Evolutionary conservation across 768 basidiomycete species (phyloP), one percentile per base, ranked within the genome.

Genomic region (Hericium coralloides): DNA sequence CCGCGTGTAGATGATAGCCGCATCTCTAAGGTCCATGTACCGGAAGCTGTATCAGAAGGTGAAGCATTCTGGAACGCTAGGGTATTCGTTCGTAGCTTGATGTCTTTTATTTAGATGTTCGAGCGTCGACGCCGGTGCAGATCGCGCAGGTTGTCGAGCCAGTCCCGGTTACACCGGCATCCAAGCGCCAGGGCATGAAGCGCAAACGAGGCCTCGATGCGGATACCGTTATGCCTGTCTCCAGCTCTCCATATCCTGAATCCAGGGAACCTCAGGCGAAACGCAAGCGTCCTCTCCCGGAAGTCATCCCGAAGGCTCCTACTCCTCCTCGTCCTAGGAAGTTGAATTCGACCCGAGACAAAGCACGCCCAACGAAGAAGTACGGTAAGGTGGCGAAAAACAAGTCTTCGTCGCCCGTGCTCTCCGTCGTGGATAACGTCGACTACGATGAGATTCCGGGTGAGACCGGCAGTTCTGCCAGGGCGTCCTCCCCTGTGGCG

Each of bases 361-460:
- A 43, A 36, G 55, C 51, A 47, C 14, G 31, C 36, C 38, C 39
- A 20, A 52, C 38, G 53, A 62, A 62, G 57, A 60, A 54, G 12
- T 60, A 62, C 51, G 51, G 59, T 39, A 38, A 52, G 17, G 49
- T 48, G 22, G 52, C 48, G 23, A 61, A 60, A 36, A 17, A 43
- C 26, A 56, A 50, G 23, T 17, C 12, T 25, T 50, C 50, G 31
- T 55, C 61, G 54, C 52, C 57, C 20, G 38, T 36, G 20, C 52
- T 17, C 22, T 5, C 26, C 9, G 38, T 36, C 22, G 49, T 38
- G 20, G 25, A 45, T 38, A 50, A 52, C n/a, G 53, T 63, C 12
- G 60, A 63, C 26, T 63, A 58, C 50, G 62, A 63, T 38, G 57
- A 61, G 52, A 55, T 63, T 2, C 62, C 62, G 18, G 48, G 51